A percentile compares a stretch with the other conserved stretches of the same genome.
Evolutionary conservation across 768 basidiomycete genomes (phyloP).

Genomic region (Phaeotremella fagi): DNA sequence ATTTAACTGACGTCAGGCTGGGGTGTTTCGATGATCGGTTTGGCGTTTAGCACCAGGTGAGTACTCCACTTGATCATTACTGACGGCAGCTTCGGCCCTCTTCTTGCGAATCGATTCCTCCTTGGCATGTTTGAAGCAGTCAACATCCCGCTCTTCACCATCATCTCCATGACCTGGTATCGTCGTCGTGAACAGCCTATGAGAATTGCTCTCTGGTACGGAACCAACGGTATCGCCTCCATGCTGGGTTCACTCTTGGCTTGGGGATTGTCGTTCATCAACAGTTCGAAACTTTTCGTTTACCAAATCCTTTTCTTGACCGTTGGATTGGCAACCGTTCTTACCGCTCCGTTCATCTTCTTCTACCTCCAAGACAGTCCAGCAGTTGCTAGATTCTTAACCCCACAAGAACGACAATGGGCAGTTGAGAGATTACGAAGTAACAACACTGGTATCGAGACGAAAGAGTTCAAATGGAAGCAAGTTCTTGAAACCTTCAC

Average conservation of each 20-base stretch:
- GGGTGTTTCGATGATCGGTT: slow-evolving; percentile 16
- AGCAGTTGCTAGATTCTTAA: slow-evolving; percentile 14
- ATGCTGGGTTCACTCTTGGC: slow-evolving; percentile 53
- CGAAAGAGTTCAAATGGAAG: slow-evolving; percentile 21
- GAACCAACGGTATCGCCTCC: slow-evolving; percentile 50
- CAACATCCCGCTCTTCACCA: slow-evolving; percentile 21
- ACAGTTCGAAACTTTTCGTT: slow-evolving; percentile 46
- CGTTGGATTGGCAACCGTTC: slow-evolving; percentile 52
- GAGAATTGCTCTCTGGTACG: slow-evolving; percentile 53
- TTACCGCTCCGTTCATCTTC: slow-evolving; percentile 44
- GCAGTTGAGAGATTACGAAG: slow-evolving; percentile 16
- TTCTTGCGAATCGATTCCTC: slow-evolving; percentile 36
- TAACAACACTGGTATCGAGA: slow-evolving; percentile 38
- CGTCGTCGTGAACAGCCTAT: slow-evolving; percentile 53
- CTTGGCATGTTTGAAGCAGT: slow-evolving; percentile 43
- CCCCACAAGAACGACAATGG: slow-evolving; percentile 6
- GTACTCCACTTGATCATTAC: slow-evolving; percentile 10
- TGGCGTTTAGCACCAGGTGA: slow-evolving; percentile 9
- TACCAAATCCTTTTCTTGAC: slow-evolving; percentile 53
- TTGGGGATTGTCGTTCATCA: slow-evolving; percentile 52
- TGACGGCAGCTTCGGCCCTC: slow-evolving; percentile 10
- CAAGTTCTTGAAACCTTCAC: slow-evolving; percentile 28
- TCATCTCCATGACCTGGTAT: slow-evolving; percentile 49
- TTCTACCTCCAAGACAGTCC: slow-evolving; percentile 18
- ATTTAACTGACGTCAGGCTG: slow-evolving; percentile 4